A percentile compares a stretch with the other conserved stretches of the same genome.
Evolutionary conservation across 2,329 filamentous ascomycete species (phyloP).

Genomic region (Sporothrix humicola): DNA sequence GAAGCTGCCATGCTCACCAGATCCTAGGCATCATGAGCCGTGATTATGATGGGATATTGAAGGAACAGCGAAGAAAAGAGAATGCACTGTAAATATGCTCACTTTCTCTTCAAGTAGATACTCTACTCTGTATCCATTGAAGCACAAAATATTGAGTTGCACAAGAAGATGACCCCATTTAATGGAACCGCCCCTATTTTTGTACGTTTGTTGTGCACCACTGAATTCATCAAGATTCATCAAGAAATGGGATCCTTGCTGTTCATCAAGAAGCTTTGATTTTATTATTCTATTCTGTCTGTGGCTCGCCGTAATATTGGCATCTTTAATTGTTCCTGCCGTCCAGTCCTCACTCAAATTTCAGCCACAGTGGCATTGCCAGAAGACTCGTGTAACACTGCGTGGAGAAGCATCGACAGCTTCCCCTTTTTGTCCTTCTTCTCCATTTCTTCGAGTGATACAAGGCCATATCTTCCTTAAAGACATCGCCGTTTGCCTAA

Average conservation of each 20-base stretch:
- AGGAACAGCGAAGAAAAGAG: too few species aligned
- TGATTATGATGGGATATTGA: too few species aligned
- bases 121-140: neutral
- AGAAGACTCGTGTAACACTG: neutral
- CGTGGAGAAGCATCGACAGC: slow-evolving; percentile 1
- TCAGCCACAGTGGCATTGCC: neutral
- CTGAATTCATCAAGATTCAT: too few species aligned
- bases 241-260: too few species aligned
- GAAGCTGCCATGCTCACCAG: too few species aligned
- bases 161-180: neutral
- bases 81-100: too few species aligned
- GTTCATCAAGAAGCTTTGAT: too few species aligned
- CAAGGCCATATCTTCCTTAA: neutral
- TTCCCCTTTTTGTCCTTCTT: neutral
- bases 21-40: too few species aligned
- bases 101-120: too few species aligned
- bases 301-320: too few species aligned
- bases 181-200: neutral
- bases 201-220: too few species aligned
- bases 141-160: slow-evolving; percentile 13
- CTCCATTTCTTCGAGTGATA: neutral
- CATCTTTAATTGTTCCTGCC: neutral
- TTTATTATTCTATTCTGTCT: too few species aligned
- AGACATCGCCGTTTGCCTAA: neutral
- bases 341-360: neutral